Conservation (phyloP, 2,329 filamentous ascomycete species). For the Sarocladium brachiariae region DNA sequence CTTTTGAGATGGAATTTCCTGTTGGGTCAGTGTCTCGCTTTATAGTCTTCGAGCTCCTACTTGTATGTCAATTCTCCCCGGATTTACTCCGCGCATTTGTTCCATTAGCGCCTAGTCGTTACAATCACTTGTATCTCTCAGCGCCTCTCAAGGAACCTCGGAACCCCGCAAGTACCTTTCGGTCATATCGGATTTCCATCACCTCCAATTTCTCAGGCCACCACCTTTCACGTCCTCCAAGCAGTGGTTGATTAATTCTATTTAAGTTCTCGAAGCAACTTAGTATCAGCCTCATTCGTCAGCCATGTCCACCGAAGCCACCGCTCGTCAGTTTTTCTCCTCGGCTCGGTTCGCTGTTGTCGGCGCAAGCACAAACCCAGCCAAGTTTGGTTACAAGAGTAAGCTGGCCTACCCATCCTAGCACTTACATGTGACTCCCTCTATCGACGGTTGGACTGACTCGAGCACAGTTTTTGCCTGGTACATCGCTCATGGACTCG, state of each 20-base stretch:
- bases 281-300: no score
- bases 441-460: neutral
- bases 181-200: constrained; percentile 12
- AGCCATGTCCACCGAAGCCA: constrained; percentile 58
- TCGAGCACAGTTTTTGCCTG: constrained; percentile 67
- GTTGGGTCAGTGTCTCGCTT: neutral
- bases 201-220: neutral
- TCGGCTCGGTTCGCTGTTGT: constrained; percentile 79
- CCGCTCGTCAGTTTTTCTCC: constrained; percentile 73
- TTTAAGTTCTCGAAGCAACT: no score
- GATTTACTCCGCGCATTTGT: constrained; percentile 1
- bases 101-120: neutral
- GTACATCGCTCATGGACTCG: constrained; percentile 73
- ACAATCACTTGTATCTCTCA: no score
- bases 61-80: neutral
- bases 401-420: constrained; percentile 18
- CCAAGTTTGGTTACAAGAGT: constrained; percentile 89
- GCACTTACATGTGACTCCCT: neutral
- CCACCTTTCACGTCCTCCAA: neutral
- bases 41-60: neutral
- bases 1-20: no score
- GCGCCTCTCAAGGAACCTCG: no score
- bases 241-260: no score
- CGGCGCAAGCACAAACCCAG: constrained; percentile 76
- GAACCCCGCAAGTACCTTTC: constrained; percentile 11